Conservation (phyloP, 208 protist genomes). For the Crithidia acanthocephali region DNA sequence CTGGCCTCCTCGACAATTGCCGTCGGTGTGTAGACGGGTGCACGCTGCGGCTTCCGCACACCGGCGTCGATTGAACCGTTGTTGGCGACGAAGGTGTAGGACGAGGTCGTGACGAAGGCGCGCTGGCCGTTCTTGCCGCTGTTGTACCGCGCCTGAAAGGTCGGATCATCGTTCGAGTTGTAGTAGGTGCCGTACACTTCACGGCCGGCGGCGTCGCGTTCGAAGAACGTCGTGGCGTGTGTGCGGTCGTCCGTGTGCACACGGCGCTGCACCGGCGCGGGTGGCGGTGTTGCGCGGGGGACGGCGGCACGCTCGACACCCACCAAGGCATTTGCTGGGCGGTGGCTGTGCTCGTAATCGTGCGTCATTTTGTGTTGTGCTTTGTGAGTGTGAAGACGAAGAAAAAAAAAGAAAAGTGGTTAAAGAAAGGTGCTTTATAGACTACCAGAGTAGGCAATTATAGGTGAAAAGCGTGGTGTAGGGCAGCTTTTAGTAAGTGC, state of each 20-base stretch:
- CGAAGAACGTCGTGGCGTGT: constrained; percentile 24
- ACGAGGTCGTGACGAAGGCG: constrained; percentile 16
- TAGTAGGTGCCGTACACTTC: constrained; percentile 43
- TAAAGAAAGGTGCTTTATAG: not conserved
- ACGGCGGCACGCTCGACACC: not conserved
- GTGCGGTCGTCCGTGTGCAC: constrained; percentile 29
- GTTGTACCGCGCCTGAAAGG: constrained; percentile 35
- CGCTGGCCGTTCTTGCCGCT: not conserved
- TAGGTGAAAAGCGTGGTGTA: not conserved
- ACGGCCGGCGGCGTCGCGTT: constrained; percentile 21
- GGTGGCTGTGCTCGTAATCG: constrained; percentile 2
- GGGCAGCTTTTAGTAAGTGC: too few relatives aligned
- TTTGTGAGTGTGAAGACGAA: too few relatives aligned
- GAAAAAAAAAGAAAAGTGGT: not conserved
- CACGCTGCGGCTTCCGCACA: not conserved
- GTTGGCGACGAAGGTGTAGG: constrained; percentile 18
- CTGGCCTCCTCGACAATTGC: constrained; percentile 20
- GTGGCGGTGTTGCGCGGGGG: not conserved
- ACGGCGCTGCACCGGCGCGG: constrained; percentile 7
- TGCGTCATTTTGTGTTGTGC: not conserved
- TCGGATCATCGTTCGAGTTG: constrained; percentile 48
- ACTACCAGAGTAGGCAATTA: not conserved
- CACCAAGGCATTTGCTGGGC: not conserved
- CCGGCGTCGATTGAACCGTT: not conserved
- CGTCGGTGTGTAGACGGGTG: not conserved